Percentiles rank a stretch among this genome's conserved stretches.
phyloP scores from a whole-genome alignment of 345 rosid species.

The Melaleuca quinquenervia region DNA sequence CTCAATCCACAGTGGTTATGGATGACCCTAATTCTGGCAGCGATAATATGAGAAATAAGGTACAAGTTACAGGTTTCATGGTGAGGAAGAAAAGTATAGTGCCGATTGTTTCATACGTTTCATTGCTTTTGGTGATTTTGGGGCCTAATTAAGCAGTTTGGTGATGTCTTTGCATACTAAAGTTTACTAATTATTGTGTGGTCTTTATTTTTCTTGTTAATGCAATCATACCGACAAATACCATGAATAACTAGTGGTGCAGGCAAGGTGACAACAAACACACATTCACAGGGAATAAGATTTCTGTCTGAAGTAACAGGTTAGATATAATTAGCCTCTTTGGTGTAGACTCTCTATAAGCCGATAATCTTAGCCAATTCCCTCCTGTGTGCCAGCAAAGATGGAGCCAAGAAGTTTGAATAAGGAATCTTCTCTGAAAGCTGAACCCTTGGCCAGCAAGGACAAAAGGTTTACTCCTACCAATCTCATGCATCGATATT shows the following conservation, averaged over 20 bases:
- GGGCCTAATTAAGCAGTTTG: neutral
- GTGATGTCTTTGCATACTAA: neutral
- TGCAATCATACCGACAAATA: neutral
- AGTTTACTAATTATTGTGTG: neutral
- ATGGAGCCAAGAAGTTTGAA: constrained; percentile 13
- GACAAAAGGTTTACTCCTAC: constrained; percentile 45
- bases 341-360: neutral
- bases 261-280: constrained; percentile 75
- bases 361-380: neutral
- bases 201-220: neutral
- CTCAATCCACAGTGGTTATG: neutral
- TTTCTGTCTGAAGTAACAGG: constrained; percentile 81
- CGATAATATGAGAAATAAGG: neutral
- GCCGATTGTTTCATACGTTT: neutral
- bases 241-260: constrained; percentile 46
- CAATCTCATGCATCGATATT: neutral
- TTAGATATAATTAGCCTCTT: constrained; percentile 6
- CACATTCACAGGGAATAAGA: constrained; percentile 83
- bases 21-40: neutral
- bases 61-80: neutral
- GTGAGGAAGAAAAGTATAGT: neutral
- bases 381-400: constrained; percentile 26
- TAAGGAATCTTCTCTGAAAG: constrained; percentile 19
- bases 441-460: neutral
- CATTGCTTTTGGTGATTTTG: neutral